Conservation (phyloP, 225 moss, liverwort and hornwort genomes). For the Antitrichia curtipendula region DNA sequence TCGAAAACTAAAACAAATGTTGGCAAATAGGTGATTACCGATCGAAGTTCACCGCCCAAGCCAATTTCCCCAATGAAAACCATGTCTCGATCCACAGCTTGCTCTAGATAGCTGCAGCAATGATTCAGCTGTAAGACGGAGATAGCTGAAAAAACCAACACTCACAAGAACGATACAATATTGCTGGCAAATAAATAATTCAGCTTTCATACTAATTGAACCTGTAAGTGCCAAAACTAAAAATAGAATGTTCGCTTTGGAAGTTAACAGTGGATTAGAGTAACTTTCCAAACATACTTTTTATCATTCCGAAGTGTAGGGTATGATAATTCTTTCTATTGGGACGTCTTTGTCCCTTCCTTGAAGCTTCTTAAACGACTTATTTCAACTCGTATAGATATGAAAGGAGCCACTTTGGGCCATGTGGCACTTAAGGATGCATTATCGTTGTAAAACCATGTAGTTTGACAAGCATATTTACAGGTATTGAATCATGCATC, state of each 20-base stretch:
- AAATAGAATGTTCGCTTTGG: neutral
- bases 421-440: neutral
- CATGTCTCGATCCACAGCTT: constrained; percentile 85
- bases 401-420: neutral
- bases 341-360: neutral
- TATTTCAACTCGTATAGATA: neutral
- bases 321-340: neutral
- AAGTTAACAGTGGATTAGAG: neutral
- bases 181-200: neutral
- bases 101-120: constrained; percentile 69
- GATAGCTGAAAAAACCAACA: neutral
- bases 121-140: neutral
- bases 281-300: neutral
- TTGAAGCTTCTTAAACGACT: neutral
- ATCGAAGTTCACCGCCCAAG: constrained; percentile 91
- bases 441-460: neutral
- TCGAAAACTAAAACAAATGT: neutral
- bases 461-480: neutral
- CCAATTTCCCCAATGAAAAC: constrained; percentile 95
- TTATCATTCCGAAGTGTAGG: neutral
- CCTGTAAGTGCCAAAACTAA: neutral
- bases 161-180: neutral
- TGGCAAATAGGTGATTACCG: constrained; percentile 19
- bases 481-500: neutral
- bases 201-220: neutral